Evolutionary conservation across 208 protist genomes (phyloP), one percentile per base, ranked within the genome.

Genomic region (Tetramitus jugosus): DNA sequence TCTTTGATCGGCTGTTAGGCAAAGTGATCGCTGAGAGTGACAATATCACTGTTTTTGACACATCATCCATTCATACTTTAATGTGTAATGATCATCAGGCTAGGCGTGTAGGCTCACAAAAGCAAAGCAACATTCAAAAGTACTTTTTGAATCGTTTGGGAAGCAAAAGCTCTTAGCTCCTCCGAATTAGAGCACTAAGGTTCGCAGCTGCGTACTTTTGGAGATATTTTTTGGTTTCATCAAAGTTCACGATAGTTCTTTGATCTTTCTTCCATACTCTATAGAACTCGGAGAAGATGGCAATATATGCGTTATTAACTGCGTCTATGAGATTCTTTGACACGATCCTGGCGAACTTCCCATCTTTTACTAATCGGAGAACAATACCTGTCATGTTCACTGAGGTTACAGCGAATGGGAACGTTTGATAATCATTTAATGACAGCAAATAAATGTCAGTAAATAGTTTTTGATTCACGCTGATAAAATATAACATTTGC

Each of bases 251-350:
- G 20, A 71, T 71, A 0, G 4, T 71, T 23, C 35, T 71, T 49
- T 71, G 35, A 1, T 29, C 65, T 49, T n/a, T 46, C 31, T 71
- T 71, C 65, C 65, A 71, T 17, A 31, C 31, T 14, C 17, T 33
- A 71, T 71, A 71, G 33, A 71, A 71, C 49, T 31, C 26, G 17
- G 31, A 42, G 49, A 71, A 71, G 26, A 49, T 4, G 14, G n/a
- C 35, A 14, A 37, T 37, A 33, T 71, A 71, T 20, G 39, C 37
- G 29, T 40, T 33, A 49, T 71, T 71, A 3, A 71, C 13, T 33
- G n/a, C 65, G 0, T 49, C 39, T 7, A 71, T 0, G 6, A 71
- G 20, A 1, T 65, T 39, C 39, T 69, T 69, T 29, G 6, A 33
- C n/a, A n/a, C 20, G 0, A 35, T 17, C 2, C 3, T 14, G 0